Conservation (phyloP, 192 early-diverging fungal genomes). For the Thamnidium elegans region DNA sequence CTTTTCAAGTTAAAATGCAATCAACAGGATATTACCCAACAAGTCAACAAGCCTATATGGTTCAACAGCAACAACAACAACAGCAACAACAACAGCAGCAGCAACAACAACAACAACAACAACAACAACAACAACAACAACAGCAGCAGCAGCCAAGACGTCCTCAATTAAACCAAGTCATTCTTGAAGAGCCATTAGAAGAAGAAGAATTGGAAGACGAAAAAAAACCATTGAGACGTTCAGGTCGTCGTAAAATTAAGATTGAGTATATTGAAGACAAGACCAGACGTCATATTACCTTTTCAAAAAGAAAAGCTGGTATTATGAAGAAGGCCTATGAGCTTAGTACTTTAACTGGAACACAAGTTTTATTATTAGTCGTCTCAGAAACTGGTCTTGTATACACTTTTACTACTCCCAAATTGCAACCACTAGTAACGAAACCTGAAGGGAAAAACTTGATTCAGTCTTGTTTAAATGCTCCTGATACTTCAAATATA, state of each 20-base stretch:
- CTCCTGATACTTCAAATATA: constrained; percentile 53
- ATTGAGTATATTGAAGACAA: constrained; percentile 94
- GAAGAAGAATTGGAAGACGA: constrained; percentile 55
- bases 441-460: constrained; percentile 86
- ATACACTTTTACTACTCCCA: constrained; percentile 90
- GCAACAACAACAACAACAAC: not conserved
- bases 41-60: constrained; percentile 6
- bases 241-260: constrained; percentile 87
- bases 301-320: constrained; percentile 89
- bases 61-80: not conserved
- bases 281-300: constrained; percentile 86
- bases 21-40: constrained; percentile 7
- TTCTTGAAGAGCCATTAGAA: constrained; percentile 22
- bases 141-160: not conserved
- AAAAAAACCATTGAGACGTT: constrained; percentile 53
- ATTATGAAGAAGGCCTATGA: constrained; percentile 98
- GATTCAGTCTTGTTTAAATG: constrained; percentile 87
- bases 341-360: constrained; percentile 87
- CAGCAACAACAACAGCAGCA: not conserved
- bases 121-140: constrained; percentile 1
- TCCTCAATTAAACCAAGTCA: not conserved
- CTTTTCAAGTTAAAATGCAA: constrained; percentile 1
- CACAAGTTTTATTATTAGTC: constrained; percentile 85
- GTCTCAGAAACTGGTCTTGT: constrained; percentile 93
- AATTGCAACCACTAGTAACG: constrained; percentile 87